Conservation (phyloP, 2,329 filamentous ascomycete genomes). For the Clarireedia sp. region DNA sequence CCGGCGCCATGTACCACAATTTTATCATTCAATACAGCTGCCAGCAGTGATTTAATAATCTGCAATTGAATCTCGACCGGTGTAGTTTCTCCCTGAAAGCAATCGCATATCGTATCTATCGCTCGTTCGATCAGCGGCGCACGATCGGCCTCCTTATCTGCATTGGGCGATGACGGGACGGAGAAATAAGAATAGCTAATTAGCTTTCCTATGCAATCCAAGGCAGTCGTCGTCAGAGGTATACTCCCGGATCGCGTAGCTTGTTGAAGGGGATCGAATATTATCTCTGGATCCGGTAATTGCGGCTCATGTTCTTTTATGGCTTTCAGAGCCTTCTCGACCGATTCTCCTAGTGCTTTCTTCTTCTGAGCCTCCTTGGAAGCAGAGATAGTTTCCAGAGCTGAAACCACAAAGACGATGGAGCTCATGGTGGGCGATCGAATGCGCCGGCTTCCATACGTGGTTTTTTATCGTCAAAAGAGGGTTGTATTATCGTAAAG, state of each 20-base stretch:
- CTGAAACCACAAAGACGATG: constrained; percentile 89
- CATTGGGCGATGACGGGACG: constrained; percentile 45
- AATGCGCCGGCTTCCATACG: constrained; percentile 25
- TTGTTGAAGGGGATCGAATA: constrained; percentile 85
- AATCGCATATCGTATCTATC: constrained; percentile 98
- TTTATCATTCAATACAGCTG: constrained; percentile 95
- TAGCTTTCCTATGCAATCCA: constrained; percentile 97
- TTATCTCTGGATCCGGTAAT: constrained; percentile 79
- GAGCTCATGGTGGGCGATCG: constrained; percentile 66
- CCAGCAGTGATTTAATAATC: constrained; percentile 93
- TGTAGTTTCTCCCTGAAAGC: constrained; percentile 94
- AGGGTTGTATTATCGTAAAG: background rate
- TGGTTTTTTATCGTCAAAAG: background rate
- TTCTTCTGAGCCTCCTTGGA: constrained; percentile 87
- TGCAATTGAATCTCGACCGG: constrained; percentile 89
- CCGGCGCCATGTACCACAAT: constrained; percentile 97
- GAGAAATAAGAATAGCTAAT: constrained; percentile 99
- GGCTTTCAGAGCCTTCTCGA: constrained; percentile 72
- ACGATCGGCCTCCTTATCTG: constrained; percentile 33
- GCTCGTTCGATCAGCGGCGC: constrained; percentile 89
- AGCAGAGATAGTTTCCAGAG: constrained; percentile 81
- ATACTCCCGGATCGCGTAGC: constrained; percentile 83
- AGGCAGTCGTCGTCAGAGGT: constrained; percentile 76
- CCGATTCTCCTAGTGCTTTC: constrained; percentile 74
- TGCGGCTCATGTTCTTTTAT: constrained; percentile 79